A percentile compares a stretch with the other conserved stretches of the same genome.
phyloP scores from a whole-genome alignment of 768 basidiomycete genomes.

The Podaxis pistillaris region DNA sequence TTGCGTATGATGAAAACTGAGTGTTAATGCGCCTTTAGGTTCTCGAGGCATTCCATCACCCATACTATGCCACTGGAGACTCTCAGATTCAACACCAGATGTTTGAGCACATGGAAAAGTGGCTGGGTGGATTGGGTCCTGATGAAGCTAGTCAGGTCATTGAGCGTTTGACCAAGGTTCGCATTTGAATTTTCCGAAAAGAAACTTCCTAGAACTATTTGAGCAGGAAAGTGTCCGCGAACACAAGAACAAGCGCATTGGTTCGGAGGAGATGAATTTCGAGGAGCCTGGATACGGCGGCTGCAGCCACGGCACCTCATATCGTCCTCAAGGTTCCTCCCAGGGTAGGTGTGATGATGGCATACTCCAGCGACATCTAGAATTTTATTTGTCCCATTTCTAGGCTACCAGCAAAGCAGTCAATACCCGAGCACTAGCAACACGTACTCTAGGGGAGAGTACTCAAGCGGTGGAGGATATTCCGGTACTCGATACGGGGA shows the following conservation, averaged over 20 bases:
- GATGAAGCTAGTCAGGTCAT: constrained; percentile 46
- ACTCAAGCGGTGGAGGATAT: constrained; percentile 8
- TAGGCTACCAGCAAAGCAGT: constrained; percentile 1
- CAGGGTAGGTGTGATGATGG: neutral
- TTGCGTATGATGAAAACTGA: neutral
- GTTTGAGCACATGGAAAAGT: constrained; percentile 53
- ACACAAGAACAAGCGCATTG: constrained; percentile 56
- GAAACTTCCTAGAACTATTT: neutral
- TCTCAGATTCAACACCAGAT: constrained; percentile 59
- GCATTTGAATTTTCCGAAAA: constrained; percentile 4
- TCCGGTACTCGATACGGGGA: constrained; percentile 4
- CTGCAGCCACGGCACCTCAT: constrained; percentile 25
- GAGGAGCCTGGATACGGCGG: constrained; percentile 41
- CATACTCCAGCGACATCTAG: neutral
- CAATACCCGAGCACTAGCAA: neutral
- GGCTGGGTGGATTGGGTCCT: constrained; percentile 47
- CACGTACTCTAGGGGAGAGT: neutral
- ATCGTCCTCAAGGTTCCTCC: constrained; percentile 8
- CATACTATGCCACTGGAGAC: constrained; percentile 55
- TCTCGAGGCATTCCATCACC: constrained; percentile 68
- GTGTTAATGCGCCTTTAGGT: constrained; percentile 31
- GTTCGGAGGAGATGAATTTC: constrained; percentile 39
- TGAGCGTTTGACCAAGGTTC: constrained; percentile 51
- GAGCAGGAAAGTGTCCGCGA: constrained; percentile 50
- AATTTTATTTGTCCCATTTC: neutral